Percentiles rank a stretch among this genome's conserved stretches.
These are phyloP conservation scores for Syzygium oleosum DNA, from an alignment of 345 rosid species.

Conservation along the genomic window DNA sequence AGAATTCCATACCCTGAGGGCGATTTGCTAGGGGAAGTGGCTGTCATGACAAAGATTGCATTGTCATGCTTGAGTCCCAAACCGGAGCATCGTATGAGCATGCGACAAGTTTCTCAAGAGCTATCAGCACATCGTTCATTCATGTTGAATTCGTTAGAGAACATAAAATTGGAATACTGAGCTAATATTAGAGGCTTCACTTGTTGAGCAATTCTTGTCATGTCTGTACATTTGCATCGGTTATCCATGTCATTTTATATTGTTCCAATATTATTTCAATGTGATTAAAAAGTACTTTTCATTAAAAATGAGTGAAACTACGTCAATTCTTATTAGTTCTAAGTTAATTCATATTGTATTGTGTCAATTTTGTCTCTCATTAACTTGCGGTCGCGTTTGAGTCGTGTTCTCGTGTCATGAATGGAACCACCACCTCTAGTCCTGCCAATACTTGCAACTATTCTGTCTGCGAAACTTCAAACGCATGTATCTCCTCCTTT, in stretches of 20 bases:
- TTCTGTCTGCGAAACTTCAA: neutral
- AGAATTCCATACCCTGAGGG: neutral
- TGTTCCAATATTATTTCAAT: neutral
- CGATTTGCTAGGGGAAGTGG: neutral
- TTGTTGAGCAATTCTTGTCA: neutral
- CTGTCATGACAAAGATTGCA: neutral
- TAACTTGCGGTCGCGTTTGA: neutral
- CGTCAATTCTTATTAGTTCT: neutral
- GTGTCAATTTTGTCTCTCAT: neutral
- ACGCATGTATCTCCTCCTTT: neutral
- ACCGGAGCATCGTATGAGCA: neutral
- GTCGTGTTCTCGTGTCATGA: neutral
- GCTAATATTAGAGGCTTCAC: neutral
- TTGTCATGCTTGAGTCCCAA: neutral
- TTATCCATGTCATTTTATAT: neutral
- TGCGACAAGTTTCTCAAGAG: neutral
- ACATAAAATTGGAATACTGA: neutral
- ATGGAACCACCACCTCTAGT: neutral
- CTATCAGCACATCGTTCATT: neutral
- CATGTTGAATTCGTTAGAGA: neutral
- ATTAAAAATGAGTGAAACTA: neutral
- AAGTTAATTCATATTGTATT: neutral
- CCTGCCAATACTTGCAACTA: neutral
- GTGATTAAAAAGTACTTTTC: neutral
- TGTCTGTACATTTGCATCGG: neutral